Percentiles rank a stretch among this genome's conserved stretches.
Conservation (phyloP, 805 yeast species). For the Naumovozyma baii region DNA sequence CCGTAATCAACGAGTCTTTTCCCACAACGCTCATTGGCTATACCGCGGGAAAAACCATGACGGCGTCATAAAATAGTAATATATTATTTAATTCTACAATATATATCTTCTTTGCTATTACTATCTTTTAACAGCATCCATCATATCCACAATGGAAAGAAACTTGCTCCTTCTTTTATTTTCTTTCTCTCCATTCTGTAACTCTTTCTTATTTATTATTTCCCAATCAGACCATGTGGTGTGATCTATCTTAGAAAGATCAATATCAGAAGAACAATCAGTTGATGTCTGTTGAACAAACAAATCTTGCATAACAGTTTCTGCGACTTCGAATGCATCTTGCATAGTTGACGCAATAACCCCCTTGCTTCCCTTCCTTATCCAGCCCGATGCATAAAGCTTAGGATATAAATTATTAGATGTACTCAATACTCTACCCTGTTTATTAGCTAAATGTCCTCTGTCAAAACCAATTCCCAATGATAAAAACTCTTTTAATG, state of each 20-base stretch:
- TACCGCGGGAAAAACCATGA: no score
- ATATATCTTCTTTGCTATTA: no score
- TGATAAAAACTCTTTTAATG: constrained; percentile 49
- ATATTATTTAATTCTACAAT: not conserved
- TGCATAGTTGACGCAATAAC: constrained; percentile 86
- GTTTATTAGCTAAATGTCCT: constrained; percentile 39
- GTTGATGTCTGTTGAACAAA: constrained; percentile 10
- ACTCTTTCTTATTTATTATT: constrained; percentile 18
- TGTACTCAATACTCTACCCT: constrained; percentile 36
- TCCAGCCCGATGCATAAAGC: constrained; percentile 85
- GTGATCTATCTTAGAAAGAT: constrained; percentile 7
- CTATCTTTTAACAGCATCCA: not conserved
- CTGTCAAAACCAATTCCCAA: constrained; percentile 41
- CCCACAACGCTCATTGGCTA: not conserved
- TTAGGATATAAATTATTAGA: constrained; percentile 31
- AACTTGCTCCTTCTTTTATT: constrained; percentile 14
- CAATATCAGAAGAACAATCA: constrained; percentile 1
- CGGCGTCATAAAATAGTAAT: not conserved
- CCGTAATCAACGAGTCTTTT: not conserved
- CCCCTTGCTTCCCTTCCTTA: constrained; percentile 76
- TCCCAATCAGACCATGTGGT: constrained; percentile 29
- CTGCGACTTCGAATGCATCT: constrained; percentile 71
- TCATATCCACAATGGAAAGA: constrained; percentile 10
- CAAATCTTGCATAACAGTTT: constrained; percentile 48
- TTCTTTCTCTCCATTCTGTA: constrained; percentile 9